phyloP scores from a whole-genome alignment of 495 filamentous ascomycete species.

The Aspergillus avenaceus region DNA sequence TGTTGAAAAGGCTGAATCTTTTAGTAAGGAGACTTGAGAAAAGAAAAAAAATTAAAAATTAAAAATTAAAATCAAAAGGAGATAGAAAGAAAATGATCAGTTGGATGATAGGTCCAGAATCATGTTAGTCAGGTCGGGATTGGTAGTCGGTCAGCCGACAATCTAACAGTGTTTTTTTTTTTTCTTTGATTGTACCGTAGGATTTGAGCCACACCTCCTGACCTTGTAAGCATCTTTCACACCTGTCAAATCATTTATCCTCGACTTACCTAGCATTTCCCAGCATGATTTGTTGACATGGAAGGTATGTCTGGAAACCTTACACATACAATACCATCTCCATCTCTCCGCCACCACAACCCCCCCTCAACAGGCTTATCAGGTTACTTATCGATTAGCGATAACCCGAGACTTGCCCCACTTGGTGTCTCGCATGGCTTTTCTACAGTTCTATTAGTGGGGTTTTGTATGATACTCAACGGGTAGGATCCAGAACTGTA shows the following conservation, averaged over 20 bases:
- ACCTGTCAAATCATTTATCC: not conserved
- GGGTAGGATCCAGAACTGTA: not conserved
- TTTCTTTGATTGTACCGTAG: not conserved
- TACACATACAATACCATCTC: not conserved
- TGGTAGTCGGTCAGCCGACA: constrained; percentile 12
- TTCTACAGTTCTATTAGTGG: too few relatives aligned
- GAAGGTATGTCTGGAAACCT: not conserved
- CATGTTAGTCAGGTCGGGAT: constrained; percentile 1
- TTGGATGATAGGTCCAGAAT: not conserved
- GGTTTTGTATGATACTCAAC: too few relatives aligned
- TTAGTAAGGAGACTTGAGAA: not conserved
- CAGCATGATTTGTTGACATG: too few relatives aligned
- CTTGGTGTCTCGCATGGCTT: constrained; percentile 3
- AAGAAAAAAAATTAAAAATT: not conserved
- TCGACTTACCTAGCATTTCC: too few relatives aligned
- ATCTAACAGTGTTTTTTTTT: not conserved
- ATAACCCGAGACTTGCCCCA: constrained; percentile 7
- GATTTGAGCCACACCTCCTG: not conserved
- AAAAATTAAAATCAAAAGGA: not conserved
- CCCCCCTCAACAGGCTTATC: constrained; percentile 12
- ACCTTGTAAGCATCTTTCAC: not conserved
- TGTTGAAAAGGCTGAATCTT: not conserved
- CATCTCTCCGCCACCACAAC: not conserved
- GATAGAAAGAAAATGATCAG: not conserved
- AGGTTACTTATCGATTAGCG: constrained; percentile 12